Evolutionary conservation across 176 grass and related monocot genomes (phyloP), one percentile per base, ranked within the genome.

Genomic region (Dactylis glomerata): DNA sequence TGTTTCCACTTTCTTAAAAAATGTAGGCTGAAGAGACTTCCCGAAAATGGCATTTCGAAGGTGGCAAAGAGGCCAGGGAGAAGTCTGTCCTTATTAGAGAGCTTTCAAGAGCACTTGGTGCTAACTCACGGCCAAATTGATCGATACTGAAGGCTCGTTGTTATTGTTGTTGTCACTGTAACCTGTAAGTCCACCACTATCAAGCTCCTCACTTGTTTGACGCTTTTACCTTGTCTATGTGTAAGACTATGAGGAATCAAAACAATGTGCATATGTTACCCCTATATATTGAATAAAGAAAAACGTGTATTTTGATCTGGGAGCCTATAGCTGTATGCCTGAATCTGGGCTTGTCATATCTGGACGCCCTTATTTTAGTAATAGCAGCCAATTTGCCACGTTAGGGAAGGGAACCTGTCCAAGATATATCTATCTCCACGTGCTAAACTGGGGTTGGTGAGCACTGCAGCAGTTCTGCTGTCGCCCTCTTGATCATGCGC

Each of bases 1-100:
- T 42, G 17, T 90, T 44, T 57, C 47, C 55, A 24, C 22, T 30
- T 16, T 51, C 20, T 89, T n/a, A n/a, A 16, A 42, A 84, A 69
- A 44, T 82, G 32, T 68, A 97, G 92, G 92, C 81, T n/a, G 86
- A 94, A 61, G 91, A 88, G 20, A 81, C 77, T 78, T 94, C 90
- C 5, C 56, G 19, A 37, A 92, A 92, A 87, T 97, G 95, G 90
- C 90, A 89, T 82, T 72, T 82, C 5, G 77, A 91, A 85, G 76
- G 47, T 24, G 76, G 81, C 37, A 84, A 80, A 68, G 83, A 94
- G 73, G 49, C 75, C 6, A 92, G 87, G 85, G 92, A 97, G 67
- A 94, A 89, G 38, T 86, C 86, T 26, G 19, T 41, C 79, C 73
- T 92, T 12, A 19, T 97, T 27, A 94, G 87, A 75, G 86, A 89